Base-by-base conservation (phyloP, 2,329 filamentous ascomycete genomes). In the Scolecobasidium constrictum region DNA sequence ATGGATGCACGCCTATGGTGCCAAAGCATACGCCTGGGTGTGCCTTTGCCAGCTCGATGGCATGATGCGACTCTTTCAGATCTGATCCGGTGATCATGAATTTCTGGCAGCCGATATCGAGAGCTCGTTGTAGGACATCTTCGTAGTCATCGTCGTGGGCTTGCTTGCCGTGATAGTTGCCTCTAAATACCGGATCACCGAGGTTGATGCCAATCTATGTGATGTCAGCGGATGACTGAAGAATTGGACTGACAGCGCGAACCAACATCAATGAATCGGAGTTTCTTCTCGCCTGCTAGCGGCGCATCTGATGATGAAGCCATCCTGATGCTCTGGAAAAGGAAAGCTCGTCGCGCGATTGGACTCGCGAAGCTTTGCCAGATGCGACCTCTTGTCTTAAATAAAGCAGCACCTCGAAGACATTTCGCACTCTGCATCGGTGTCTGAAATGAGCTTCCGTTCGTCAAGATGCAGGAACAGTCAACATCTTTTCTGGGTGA, bases 41-140 rank as follows among this genome's bases (percentile, higher is more conserved):
- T 50, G 81, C 71, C 52, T 77, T 69, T 3, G 87, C 79, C 20
- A 96, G 70, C 35, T 79, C 65, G 7, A 94, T 65, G 0, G 86
- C 87, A 49, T 84, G 76, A 48, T 75, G 66, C 2, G 85, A 88
- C 60, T 88, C 87, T 40, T 71, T 68, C 39, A 96, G 71, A 57
- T 92, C 86, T 1, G 87, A 94, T 16, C 92, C 92, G 0, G 92
- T 98, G 23, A 96, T 76, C 68, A 98, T 90, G 54, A 98, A 76
- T 55, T 94, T 95, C 46, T 73, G 68, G 58, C 88, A 95, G 31
- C 92, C 90, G 2, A 83, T 79, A 49, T 84, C 75, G 13, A 73
- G 64, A 3, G 86, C 87, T 49, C 92, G 75, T 49, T 81, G 69
- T n/a, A 98, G 67, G 19, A 98, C 84, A 49, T 78, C 81, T 20